Evolutionary conservation across 2,329 filamentous ascomycete genomes (phyloP), one percentile per base, ranked within the genome.

Genomic region (Fusarium udum): DNA sequence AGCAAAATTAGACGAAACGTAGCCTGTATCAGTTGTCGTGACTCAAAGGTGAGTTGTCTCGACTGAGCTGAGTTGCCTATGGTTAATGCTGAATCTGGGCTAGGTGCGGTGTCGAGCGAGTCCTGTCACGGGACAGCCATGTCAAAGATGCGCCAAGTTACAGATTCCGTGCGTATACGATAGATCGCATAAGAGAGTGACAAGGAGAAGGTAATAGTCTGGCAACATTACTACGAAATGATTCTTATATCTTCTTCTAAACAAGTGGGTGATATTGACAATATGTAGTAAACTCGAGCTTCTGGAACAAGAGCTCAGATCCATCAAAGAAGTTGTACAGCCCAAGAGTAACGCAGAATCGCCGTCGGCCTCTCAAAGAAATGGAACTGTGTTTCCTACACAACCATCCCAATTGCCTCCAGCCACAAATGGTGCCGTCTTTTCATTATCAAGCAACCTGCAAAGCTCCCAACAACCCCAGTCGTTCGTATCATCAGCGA

Each of bases 251-350:
- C 46, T 16, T 53, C 52, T 65, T 65, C 53, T 49, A 59, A 22
- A 68, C 46, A 15, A 26, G n/a, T 64, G 57, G 74, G 24, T 62
- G 55, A 74, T 65, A 22, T 45, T 45, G 16, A 61, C 53, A 28
- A 18, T 15, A 32, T 31, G 51, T 52, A 89, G 87, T 74, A 89
- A 89, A 76, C 80, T 89, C 7, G 87, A 89, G 71, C 85, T 87
- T 69, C 80, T 89, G 9, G 87, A 86, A 57, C 85, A 87, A 67
- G 87, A 89, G 75, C 84, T 89, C n/a, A 84, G 83, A 70, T 86
- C 80, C 75, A 88, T 89, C 75, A 88, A 88, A 73, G 83, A 88
- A 71, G 85, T 84, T 49, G 87, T 89, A 46, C 79, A 81, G 20
- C 79, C 76, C 26, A 71, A 61, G 45, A 65, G 31, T 28, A 70